These are phyloP conservation scores for Lachnellula subtilissima DNA, from an alignment of 2,329 filamentous ascomycete genomes.

Conservation along the genomic window DNA sequence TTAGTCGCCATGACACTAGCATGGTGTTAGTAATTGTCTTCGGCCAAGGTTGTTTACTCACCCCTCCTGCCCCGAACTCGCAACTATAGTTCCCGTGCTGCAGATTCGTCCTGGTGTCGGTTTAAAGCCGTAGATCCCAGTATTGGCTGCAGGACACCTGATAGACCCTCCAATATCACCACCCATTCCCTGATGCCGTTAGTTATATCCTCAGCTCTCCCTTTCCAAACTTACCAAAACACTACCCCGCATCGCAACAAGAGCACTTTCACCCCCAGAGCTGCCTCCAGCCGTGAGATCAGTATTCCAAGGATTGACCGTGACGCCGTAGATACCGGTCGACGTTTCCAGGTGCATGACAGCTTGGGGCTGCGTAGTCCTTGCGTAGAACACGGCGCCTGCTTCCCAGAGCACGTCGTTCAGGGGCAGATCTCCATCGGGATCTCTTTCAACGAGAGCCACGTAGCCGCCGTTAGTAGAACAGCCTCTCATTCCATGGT, in stretches of 20 bases:
- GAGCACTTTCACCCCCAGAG: constrained; percentile 5
- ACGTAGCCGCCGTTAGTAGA: background rate
- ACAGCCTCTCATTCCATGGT: constrained; percentile 1
- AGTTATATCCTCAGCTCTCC: background rate
- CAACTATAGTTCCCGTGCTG: constrained; percentile 1
- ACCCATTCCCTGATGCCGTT: constrained; percentile 6
- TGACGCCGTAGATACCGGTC: constrained; percentile 42
- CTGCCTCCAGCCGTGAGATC: constrained; percentile 4
- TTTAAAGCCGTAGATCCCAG: constrained; percentile 12
- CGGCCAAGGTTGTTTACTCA: background rate
- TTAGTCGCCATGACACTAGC: constrained; percentile 39
- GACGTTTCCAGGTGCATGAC: constrained; percentile 47
- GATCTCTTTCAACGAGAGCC: background rate
- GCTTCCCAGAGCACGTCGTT: background rate
- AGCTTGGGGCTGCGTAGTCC: constrained; percentile 48
- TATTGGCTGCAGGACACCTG: constrained; percentile 4
- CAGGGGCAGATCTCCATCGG: background rate
- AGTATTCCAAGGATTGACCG: constrained; percentile 28
- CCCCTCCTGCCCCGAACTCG: constrained; percentile 9
- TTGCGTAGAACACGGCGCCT: constrained; percentile 40
- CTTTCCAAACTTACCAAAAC: background rate
- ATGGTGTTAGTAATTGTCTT: background rate
- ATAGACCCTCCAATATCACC: constrained; percentile 1
- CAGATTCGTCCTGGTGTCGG: constrained; percentile 7
- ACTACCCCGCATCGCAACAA: constrained; percentile 6